Conservation (phyloP, 495 filamentous ascomycete species). For the Glonium stellatum region DNA sequence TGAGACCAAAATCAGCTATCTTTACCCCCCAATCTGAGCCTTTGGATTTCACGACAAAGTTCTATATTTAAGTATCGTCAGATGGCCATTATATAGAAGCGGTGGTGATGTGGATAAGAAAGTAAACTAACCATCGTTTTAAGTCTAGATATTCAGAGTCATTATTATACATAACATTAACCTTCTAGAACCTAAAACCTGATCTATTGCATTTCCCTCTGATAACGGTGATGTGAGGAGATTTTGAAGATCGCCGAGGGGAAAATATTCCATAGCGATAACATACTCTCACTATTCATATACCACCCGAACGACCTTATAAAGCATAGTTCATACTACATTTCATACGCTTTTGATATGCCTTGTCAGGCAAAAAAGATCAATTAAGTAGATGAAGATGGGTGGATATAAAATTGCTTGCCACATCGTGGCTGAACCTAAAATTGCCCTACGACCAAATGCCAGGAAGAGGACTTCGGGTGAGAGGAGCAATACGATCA, state of each 20-base stretch:
- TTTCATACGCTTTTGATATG: too few relatives aligned
- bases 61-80: conserved; percentile 9
- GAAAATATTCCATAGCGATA: conserved; percentile 45
- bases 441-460: conserved; percentile 86
- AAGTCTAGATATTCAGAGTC: conserved; percentile 33
- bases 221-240: conserved; percentile 9
- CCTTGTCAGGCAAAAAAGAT: conserved; percentile 30
- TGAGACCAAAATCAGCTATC: conserved; percentile 28
- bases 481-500: too few relatives aligned
- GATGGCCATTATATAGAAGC: background rate
- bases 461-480: conserved; percentile 88
- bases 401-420: conserved; percentile 91
- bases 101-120: background rate
- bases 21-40: conserved; percentile 25
- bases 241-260: conserved; percentile 22
- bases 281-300: conserved; percentile 29
- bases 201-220: conserved; percentile 15
- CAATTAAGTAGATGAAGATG: conserved; percentile 84
- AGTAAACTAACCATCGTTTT: conserved; percentile 21
- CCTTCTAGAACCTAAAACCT: conserved; percentile 22
- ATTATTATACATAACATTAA: conserved; percentile 25
- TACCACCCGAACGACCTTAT: conserved; percentile 40
- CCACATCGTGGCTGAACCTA: conserved; percentile 95
- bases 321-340: conserved; percentile 19
- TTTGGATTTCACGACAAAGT: conserved; percentile 23